phyloP scores from a whole-genome alignment of 306 rosid species.

The Fagus crenata region DNA sequence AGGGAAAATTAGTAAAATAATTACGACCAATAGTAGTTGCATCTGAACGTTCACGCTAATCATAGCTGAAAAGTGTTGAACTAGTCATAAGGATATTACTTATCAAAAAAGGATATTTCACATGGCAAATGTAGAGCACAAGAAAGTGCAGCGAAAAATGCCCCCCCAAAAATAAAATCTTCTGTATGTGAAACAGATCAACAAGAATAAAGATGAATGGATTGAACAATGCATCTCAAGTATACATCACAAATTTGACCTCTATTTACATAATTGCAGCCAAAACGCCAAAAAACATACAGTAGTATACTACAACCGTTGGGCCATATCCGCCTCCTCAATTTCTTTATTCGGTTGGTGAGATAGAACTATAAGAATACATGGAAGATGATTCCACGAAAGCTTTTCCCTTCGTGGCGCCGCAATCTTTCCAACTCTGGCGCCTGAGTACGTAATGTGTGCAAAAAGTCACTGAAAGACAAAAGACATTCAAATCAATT shows the following conservation, averaged over 20 bases:
- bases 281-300: slow-evolving; percentile 42
- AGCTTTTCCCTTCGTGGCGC: slow-evolving; percentile 27
- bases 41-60: too few relatives aligned
- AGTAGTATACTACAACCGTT: slow-evolving; percentile 49
- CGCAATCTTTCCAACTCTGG: slow-evolving; percentile 27
- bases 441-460: slow-evolving; percentile 36
- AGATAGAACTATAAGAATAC: slow-evolving; percentile 42
- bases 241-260: slow-evolving; percentile 63
- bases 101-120: slow-evolving; percentile 18
- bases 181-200: neutral
- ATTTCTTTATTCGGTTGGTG: slow-evolving; percentile 48
- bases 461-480: slow-evolving; percentile 42
- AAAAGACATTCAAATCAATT: slow-evolving; percentile 14
- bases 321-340: slow-evolving; percentile 29
- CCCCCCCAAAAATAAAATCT: neutral
- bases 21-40: too few relatives aligned
- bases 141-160: slow-evolving; percentile 9
- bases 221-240: slow-evolving; percentile 40
- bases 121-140: neutral
- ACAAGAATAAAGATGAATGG: slow-evolving; percentile 55
- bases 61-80: too few relatives aligned
- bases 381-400: slow-evolving; percentile 33
- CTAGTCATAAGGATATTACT: too few relatives aligned
- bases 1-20: too few relatives aligned
- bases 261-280: slow-evolving; percentile 61